A percentile compares a stretch with the other conserved stretches of the same genome.
phyloP scores from a whole-genome alignment of 768 basidiomycete genomes.

The Crassisporium funariophilum region DNA sequence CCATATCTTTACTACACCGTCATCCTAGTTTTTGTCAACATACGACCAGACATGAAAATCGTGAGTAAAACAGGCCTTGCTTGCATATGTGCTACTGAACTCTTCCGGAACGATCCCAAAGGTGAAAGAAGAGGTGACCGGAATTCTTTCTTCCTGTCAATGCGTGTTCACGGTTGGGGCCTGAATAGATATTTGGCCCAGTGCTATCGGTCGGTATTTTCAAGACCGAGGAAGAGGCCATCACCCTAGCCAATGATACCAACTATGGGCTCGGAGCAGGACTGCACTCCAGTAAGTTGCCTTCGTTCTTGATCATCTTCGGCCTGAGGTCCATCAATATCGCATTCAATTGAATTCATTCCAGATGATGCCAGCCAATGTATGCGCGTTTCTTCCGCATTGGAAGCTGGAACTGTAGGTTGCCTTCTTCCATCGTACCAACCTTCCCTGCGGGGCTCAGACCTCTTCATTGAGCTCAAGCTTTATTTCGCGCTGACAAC shows the following conservation, averaged over 20 bases:
- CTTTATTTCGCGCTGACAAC: background rate
- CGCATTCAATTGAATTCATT: conserved; percentile 7
- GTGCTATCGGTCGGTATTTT: conserved; percentile 85
- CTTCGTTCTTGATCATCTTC: background rate
- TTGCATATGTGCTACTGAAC: conserved; percentile 6
- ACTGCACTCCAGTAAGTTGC: conserved; percentile 74
- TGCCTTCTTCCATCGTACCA: background rate
- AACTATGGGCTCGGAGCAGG: conserved; percentile 92
- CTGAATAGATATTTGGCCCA: conserved; percentile 86
- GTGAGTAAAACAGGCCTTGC: conserved; percentile 36
- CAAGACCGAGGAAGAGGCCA: conserved; percentile 84
- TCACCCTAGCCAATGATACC: conserved; percentile 84
- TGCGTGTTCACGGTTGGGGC: conserved; percentile 9
- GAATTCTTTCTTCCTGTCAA: conserved; percentile 4
- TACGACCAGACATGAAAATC: conserved; percentile 82
- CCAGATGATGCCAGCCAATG: conserved; percentile 83
- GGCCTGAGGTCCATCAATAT: conserved; percentile 4
- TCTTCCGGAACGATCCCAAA: too few relatives aligned
- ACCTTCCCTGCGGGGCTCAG: background rate
- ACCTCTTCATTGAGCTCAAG: background rate
- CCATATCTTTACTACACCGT: background rate
- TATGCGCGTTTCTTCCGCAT: conserved; percentile 81
- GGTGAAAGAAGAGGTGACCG: conserved; percentile 70
- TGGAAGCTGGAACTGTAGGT: conserved; percentile 88
- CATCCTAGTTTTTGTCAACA: conserved; percentile 75